Evolutionary conservation across 2,329 filamentous ascomycete genomes (phyloP), one percentile per base, ranked within the genome.

Genomic region (Microdochium nivale): DNA sequence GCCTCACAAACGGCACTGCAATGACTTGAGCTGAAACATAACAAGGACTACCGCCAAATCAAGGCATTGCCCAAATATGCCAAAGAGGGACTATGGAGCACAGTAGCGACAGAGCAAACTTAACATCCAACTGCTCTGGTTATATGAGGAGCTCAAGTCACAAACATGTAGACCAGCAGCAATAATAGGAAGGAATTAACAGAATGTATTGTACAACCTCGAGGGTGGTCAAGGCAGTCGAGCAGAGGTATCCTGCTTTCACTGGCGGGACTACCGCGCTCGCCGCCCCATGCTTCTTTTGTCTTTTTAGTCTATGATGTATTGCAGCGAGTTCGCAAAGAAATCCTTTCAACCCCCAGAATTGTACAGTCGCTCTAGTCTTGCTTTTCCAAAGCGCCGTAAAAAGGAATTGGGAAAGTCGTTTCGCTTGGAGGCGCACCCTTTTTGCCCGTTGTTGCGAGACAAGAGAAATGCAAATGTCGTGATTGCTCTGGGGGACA

Each of bases 191-290:
- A 44, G 40, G 40, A 44, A 44, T 44, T 44, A 44, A 3, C 10
- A 23, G 40, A 44, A 52, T 65, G 55, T 65, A 65, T 65, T 63
- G 57, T 65, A 65, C 63, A 65, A 60, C 59, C 55, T 56, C 58
- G 55, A 14, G 54, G 49, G 56, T n/a, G n/a, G n/a, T 57, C 60
- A 60, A 44, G 40, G 40, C 13, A 21, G 10, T 19, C 40, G 23
- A 19, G 19, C 40, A 44, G 40, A 44, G 40, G 14, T 19, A 24
- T 4, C 7, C 40, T 44, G 19, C 40, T 23, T 44, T 44, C 40
- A 7, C 40, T 44, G 7, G 40, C 19, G 23, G 40, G 7, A 7
- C 16, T 11, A 23, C 40, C 21, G n/a, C 16, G 19, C 19, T 44
- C 19, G 54, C 55, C 55, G 52, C 55, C 54, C 53, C 59, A 49